Percentiles rank a stretch among this genome's conserved stretches.
phyloP scores from a whole-genome alignment of 2,329 filamentous ascomycete genomes.

The Akanthomyces muscarius region DNA sequence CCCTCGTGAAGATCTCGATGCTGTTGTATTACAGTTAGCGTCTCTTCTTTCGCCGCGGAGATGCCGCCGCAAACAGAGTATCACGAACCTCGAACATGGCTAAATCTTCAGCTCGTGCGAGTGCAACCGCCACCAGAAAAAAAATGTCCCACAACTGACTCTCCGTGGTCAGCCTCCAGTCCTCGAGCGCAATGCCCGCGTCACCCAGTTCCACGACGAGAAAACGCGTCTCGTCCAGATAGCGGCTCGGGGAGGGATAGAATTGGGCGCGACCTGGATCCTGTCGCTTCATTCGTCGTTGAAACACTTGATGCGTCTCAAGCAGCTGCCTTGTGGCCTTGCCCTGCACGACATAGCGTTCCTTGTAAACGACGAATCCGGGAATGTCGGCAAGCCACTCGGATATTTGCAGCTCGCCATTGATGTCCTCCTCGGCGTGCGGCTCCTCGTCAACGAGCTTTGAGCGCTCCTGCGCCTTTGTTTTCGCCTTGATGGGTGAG shows the following conservation, averaged over 20 bases:
- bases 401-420: slow-evolving; percentile 59
- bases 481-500: slow-evolving; percentile 55
- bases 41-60: neutral
- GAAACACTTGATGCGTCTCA: slow-evolving; percentile 57
- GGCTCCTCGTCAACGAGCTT: slow-evolving; percentile 58
- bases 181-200: slow-evolving; percentile 57
- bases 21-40: slow-evolving; percentile 32
- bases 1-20: slow-evolving; percentile 64
- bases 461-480: slow-evolving; percentile 50
- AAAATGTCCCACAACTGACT: slow-evolving; percentile 62
- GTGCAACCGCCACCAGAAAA: slow-evolving; percentile 54
- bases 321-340: slow-evolving; percentile 50
- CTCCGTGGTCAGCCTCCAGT: slow-evolving; percentile 46
- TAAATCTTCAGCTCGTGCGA: slow-evolving; percentile 55
- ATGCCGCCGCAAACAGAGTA: neutral
- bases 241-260: slow-evolving; percentile 59
- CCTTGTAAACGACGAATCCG: slow-evolving; percentile 63
- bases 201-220: slow-evolving; percentile 61
- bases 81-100: slow-evolving; percentile 55
- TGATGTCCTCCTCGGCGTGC: slow-evolving; percentile 50
- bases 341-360: slow-evolving; percentile 56
- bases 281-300: slow-evolving; percentile 49
- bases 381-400: slow-evolving; percentile 61
- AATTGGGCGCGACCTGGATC: slow-evolving; percentile 56
- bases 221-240: slow-evolving; percentile 55